Base-by-base conservation (phyloP, 805 yeast species). In the Candida endomychidarum region DNA sequence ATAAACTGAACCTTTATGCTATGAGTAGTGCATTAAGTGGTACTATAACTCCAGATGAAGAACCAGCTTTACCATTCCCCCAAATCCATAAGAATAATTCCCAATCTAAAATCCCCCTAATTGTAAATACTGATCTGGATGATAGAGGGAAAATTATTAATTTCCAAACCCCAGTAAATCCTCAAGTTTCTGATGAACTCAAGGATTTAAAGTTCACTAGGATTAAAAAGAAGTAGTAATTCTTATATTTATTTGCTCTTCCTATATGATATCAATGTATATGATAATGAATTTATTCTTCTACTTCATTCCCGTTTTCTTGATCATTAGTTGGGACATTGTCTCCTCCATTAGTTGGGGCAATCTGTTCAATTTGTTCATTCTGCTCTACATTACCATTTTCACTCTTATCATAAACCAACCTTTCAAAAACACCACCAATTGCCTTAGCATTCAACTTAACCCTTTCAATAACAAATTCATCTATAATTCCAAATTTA, bases 391-490 rank as follows among this genome's bases (percentile, higher is more conserved):
- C n/a, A n/a, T n/a, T n/a, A n/a, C n/a, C n/a, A n/a, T n/a, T n/a
- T n/a, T n/a, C n/a, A n/a, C 10, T 36, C 45, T 34, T 14, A 59
- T 44, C 4, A 65, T 50, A 6, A 8, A 25, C 28, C 15, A 25
- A 12, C 34, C 54, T 53, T 14, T 21, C 25, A 38, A 50, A 67
- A 6, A 63, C 45, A 0, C 58, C 61, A 43, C 76, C 77, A 11
- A 74, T 45, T 20, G 43, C 52, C 2, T 50, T 52, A 10, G 51
- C 25, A 49, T 76, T 76, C 36, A 72, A 53, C 19, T 45, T 45
- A 5, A 76, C 38, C 48, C 81, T 58, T 5, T 51, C 42, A 5
- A 45, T 39, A 2, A 64, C 41, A 3, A 34, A 48, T 0, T 46
- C 48, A 16, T 57, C 53, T 3, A 70, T 50, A 41, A 72, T 53